A percentile compares a stretch with the other conserved stretches of the same genome.
These are phyloP conservation scores for Aureobasidium zeae DNA, from an alignment of 2,329 filamentous ascomycete species.

Conservation along the genomic window DNA sequence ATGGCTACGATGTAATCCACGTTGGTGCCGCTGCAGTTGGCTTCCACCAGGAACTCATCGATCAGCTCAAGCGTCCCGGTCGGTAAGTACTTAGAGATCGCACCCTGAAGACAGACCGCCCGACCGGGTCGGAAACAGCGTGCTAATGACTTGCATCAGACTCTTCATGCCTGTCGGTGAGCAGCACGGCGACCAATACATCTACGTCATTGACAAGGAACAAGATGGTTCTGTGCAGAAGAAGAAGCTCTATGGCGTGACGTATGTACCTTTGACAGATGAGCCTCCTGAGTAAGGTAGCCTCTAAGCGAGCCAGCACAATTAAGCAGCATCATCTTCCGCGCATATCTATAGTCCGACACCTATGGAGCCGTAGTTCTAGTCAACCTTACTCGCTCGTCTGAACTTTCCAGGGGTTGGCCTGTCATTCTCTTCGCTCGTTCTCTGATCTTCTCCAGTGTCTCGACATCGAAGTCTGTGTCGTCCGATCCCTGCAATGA, in stretches of 20 bases:
- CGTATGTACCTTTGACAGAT: conserved; percentile 71
- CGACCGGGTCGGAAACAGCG: background rate
- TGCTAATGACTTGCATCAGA: conserved; percentile 28
- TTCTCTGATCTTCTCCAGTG: background rate
- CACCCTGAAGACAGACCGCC: background rate
- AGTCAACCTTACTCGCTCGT: background rate
- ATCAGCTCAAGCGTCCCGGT: conserved; percentile 71
- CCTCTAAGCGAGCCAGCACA: background rate
- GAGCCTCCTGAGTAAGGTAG: conserved; percentile 39
- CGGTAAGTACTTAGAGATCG: conserved; percentile 34
- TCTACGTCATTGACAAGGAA: conserved; percentile 69
- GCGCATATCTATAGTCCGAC: background rate
- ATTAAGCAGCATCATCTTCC: background rate
- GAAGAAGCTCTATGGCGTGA: conserved; percentile 58
- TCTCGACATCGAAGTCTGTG: conserved; percentile 1
- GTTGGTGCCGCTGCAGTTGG: conserved; percentile 77
- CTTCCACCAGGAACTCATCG: conserved; percentile 62
- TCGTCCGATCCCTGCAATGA: conserved; percentile 1
- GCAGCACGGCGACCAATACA: conserved; percentile 48
- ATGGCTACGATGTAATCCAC: conserved; percentile 84
- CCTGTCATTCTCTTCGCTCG: background rate
- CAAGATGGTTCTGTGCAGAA: conserved; percentile 50
- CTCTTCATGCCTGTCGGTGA: conserved; percentile 71
- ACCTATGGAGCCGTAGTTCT: background rate
- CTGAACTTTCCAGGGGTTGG: background rate